Evolutionary conservation across 208 protist species (phyloP), one percentile per base, ranked within the genome.

Genomic region (Leishmania aethiopica): DNA sequence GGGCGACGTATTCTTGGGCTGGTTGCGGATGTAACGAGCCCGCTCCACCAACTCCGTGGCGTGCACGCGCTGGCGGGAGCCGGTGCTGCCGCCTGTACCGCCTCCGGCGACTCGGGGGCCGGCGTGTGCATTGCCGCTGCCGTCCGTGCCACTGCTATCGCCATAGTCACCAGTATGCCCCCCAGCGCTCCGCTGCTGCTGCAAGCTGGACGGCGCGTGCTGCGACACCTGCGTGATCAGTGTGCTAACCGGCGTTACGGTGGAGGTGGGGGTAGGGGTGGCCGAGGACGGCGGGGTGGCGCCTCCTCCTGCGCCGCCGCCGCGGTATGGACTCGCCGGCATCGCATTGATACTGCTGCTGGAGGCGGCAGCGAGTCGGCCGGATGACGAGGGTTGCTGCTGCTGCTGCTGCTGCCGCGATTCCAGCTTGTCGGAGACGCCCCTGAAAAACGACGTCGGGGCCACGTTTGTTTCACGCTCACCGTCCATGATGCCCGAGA

Each of bases 1-100:
- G 42, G 95, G 93, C 3, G 91, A 97, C 40, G 93, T 94, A 75
- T 96, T 98, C 84, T 95, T 95, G 49, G 92, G 94, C 72, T 91
- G 90, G 53, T 82, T 87, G 35, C 87, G 86, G 57, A 97, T 97
- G 51, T 84, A 82, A 17, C 87, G 85, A 28, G 84, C 84, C 7
- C 88, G 86, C 75, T 90, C 86, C 35, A 95, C 83, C 66, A 96
- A 59, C 19, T 83, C 81, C 55, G 82, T 87, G 17, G 91, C 85
- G 35, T 92, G 89, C 67, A 93, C 85, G 32, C 84, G 86, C 51
- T 84, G 84, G 37, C 77, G 76, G 45, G 67, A 84, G 19, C 64
- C 35, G 37, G 28, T 11, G 15, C 25, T 70, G 32, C 13, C 57
- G 47, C 72, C 60, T 19, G 60, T 28, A 35, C 57, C 45, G 49